These are phyloP conservation scores for Panaeolus cyanescens DNA, from an alignment of 768 basidiomycete genomes.

Conservation along the genomic window DNA sequence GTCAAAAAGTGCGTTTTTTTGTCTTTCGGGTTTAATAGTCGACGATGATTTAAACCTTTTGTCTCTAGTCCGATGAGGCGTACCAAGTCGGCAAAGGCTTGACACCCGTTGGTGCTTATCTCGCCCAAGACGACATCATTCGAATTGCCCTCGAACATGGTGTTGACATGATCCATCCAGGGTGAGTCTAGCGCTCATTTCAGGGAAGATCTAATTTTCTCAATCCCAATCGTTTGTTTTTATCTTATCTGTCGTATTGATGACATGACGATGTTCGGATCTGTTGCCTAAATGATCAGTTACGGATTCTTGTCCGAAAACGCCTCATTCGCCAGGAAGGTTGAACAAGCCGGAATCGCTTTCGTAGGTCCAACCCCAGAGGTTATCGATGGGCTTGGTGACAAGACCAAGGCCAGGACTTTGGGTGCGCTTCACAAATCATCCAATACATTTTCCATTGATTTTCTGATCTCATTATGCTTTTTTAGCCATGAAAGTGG, in stretches of 20 bases:
- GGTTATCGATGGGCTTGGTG: slow-evolving; percentile 95
- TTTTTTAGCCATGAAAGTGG: slow-evolving; percentile 75
- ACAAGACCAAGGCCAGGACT: slow-evolving; percentile 97
- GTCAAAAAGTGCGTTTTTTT: slow-evolving; percentile 76
- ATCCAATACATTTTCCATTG: slow-evolving; percentile 7
- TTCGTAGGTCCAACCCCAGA: slow-evolving; percentile 96
- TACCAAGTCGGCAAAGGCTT: slow-evolving; percentile 97
- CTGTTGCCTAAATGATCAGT: slow-evolving; percentile 40
- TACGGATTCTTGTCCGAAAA: slow-evolving; percentile 99
- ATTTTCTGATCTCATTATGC: slow-evolving; percentile 1
- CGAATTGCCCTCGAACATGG: slow-evolving; percentile 95
- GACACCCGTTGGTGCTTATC: slow-evolving; percentile 95
- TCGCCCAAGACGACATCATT: slow-evolving; percentile 98
- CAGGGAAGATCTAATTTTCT: neutral
- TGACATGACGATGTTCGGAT: neutral
- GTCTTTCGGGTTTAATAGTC: slow-evolving; percentile 7
- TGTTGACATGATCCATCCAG: slow-evolving; percentile 99
- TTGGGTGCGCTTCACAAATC: slow-evolving; percentile 54
- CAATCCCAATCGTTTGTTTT: neutral
- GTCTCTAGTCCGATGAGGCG: slow-evolving; percentile 87
- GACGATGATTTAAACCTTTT: slow-evolving; percentile 29
- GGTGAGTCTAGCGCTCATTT: slow-evolving; percentile 49
- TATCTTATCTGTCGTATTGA: neutral
- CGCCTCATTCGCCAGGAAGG: slow-evolving; percentile 94
- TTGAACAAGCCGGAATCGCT: slow-evolving; percentile 95